A percentile compares a stretch with the other conserved stretches of the same genome.
phyloP scores from a whole-genome alignment of 163 green algal genomes.

The Chlorella variabilis region DNA sequence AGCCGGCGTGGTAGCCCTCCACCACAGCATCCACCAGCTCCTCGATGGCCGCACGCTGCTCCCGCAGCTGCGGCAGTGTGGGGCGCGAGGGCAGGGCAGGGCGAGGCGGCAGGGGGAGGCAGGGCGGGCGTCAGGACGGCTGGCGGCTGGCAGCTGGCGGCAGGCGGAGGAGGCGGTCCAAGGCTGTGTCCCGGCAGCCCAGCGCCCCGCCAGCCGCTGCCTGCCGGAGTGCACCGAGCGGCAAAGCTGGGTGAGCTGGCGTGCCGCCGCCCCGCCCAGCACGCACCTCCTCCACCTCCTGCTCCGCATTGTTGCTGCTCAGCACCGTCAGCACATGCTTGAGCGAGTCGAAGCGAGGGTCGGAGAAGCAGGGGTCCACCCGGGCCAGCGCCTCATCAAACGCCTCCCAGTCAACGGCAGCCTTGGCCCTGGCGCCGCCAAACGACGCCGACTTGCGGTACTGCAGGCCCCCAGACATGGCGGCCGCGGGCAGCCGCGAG shows the following conservation, averaged over 20 bases:
- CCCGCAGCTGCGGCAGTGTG: constrained; percentile 77
- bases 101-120: neutral
- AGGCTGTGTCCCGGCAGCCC: too few species aligned
- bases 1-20: constrained; percentile 84
- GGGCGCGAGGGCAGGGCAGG: too few species aligned
- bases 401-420: constrained; percentile 70
- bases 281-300: constrained; percentile 65
- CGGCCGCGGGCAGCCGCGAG: neutral
- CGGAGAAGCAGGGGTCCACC: constrained; percentile 66
- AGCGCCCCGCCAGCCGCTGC: too few species aligned
- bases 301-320: constrained; percentile 67
- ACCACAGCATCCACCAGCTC: constrained; percentile 86
- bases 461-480: constrained; percentile 6
- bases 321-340: constrained; percentile 84
- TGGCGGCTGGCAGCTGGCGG: too few species aligned
- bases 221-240: too few species aligned
- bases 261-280: neutral
- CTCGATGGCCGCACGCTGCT: constrained; percentile 69
- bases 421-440: neutral
- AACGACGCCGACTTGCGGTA: constrained; percentile 11
- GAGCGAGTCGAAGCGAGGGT: constrained; percentile 82
- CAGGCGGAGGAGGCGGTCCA: too few species aligned
- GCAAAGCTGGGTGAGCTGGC: too few species aligned
- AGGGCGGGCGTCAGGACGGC: neutral
- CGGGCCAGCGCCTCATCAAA: constrained; percentile 70